These are phyloP conservation scores for Candida frijolesensis DNA, from an alignment of 1,139 yeast genomes.

Conservation along the genomic window DNA sequence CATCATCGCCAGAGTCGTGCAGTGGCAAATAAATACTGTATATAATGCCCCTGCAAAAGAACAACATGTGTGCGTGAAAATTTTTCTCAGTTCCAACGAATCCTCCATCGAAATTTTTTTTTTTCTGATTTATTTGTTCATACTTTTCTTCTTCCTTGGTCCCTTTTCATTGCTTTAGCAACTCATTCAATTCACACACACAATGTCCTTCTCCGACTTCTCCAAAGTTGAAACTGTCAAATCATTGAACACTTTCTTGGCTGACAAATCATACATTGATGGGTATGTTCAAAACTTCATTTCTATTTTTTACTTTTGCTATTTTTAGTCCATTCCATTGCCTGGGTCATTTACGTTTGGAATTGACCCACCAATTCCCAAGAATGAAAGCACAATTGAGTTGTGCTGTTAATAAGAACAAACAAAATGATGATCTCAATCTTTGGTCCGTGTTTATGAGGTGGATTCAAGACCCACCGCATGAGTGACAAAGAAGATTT, in stretches of 20 bases:
- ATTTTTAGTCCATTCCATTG: neutral
- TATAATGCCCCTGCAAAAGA: neutral
- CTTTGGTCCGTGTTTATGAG: constrained; percentile 97
- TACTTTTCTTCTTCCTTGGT: neutral
- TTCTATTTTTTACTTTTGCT: neutral
- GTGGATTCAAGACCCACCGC: constrained; percentile 92
- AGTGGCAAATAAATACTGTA: neutral
- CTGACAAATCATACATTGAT: constrained; percentile 89
- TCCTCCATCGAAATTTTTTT: neutral
- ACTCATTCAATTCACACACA: constrained; percentile 5
- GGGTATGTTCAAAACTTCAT: constrained; percentile 64
- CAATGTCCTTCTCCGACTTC: constrained; percentile 79
- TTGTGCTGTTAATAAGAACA: too few relatives aligned
- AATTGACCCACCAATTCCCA: too few relatives aligned
- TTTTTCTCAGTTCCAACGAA: constrained; percentile 1
- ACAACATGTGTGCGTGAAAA: constrained; percentile 1
- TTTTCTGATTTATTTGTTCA: neutral
- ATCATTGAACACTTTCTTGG: constrained; percentile 84
- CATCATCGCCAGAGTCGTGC: neutral
- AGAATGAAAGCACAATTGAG: too few relatives aligned
- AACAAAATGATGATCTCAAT: constrained; percentile 62
- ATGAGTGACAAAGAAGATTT: constrained; percentile 75
- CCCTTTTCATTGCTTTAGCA: neutral
- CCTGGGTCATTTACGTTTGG: neutral
- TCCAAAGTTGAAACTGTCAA: constrained; percentile 79